Evolutionary conservation across 2,329 filamentous ascomycete species (phyloP), one percentile per base, ranked within the genome.

Genomic region (Arthrobotrys sphaeroides): DNA sequence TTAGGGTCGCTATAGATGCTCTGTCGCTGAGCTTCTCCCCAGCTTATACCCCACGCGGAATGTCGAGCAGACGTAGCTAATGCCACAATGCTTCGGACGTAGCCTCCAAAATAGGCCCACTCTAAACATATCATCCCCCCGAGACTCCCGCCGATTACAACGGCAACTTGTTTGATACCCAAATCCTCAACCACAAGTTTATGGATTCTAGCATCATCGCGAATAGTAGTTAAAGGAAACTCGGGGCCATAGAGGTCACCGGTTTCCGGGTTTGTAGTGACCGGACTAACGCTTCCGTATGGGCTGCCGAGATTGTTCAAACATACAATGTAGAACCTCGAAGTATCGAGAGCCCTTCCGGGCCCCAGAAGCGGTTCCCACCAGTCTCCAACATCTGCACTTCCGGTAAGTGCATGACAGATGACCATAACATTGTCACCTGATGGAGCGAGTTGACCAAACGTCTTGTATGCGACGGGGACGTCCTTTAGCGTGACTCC

Each of bases 1-100:
- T 97, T 98, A 31, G 95, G 95, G 82, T 99, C 95, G 40, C 93
- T 94, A 84, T 98, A 99, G 82, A 99, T 98, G 86, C 91, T 94
- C 83, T 95, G 92, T 60, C 92, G 87, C 82, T 96, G 92, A 2
- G 92, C 92, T 82, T 95, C 92, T 43, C 91, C 92, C 92, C 92
- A 96, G 83, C 91, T 94, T 80, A 95, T 96, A 22, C 92, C 90
- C 92, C 92, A 96, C 3, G 92, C 92, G 80, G 91, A 94, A 82
- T 95, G 93, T 43, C 90, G 86, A 79, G 91, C 92, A 5, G 92
- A 94, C 4, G 92, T 95, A 20, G 92, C 92, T 79, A 96, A 94
- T 12, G 92, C 91, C 7, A 95, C 90, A 78, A 95, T 89, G 78
- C 87, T 89, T 78, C 89, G 88, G 67, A 96, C 92, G 79, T 95